Conservation (phyloP, 441 rosid species). For the Omphalea diandra region DNA sequence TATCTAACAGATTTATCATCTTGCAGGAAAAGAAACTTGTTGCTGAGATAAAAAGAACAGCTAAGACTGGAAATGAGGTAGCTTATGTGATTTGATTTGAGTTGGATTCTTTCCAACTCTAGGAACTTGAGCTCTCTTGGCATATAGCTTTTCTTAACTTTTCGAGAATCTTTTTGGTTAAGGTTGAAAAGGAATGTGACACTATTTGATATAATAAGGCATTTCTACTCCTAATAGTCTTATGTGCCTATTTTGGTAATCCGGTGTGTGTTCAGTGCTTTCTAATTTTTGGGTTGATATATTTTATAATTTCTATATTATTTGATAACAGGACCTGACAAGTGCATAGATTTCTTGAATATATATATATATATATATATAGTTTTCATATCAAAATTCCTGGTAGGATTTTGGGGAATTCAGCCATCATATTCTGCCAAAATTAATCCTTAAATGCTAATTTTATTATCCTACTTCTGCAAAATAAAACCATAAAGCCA, state of each 20-base stretch:
- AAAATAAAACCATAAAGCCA: background rate
- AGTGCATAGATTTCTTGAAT: background rate
- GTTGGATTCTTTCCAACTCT: background rate
- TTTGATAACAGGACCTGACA: background rate
- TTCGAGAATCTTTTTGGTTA: background rate
- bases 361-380: too few species aligned
- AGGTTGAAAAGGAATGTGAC: background rate
- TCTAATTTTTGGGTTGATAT: background rate
- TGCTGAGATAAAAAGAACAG: constrained; percentile 88
- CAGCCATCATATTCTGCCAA: background rate
- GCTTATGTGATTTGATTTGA: constrained; percentile 11
- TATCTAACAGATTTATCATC: constrained; percentile 25
- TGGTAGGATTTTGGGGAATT: background rate
- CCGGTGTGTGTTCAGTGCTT: background rate
- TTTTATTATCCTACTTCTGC: background rate
- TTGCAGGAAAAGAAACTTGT: constrained; percentile 90
- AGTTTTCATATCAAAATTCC: background rate
- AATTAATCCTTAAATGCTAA: background rate
- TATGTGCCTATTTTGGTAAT: background rate
- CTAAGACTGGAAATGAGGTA: constrained; percentile 95
- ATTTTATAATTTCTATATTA: background rate
- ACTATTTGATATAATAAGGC: background rate
- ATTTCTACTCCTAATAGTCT: background rate
- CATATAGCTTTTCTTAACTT: background rate
- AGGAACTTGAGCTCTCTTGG: background rate